Evolutionary conservation across 345 rosid species (phyloP), one percentile per base, ranked within the genome.

Genomic region (Brassica incana): DNA sequence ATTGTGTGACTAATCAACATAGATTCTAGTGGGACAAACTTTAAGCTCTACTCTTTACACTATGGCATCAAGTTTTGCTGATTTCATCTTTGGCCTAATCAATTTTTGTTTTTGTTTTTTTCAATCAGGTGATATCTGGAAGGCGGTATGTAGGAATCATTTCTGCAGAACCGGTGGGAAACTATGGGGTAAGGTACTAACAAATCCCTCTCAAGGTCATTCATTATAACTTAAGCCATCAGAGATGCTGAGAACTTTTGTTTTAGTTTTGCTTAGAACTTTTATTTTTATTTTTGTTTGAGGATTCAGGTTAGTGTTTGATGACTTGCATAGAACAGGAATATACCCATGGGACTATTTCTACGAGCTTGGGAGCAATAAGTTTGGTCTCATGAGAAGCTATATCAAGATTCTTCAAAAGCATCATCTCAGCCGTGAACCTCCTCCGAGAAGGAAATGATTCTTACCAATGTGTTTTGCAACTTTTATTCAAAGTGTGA

Each of bases 291-390:
- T 72, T 5, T 66, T 14, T 48, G 58, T 40, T 48, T 64, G 56
- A 35, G 70, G 79, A 36, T 78, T 82, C 89, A 91, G 99, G 87
- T 81, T 95, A 71, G 81, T 86, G 74, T 95, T 95, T 65, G 97
- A 95, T 82, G 98, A 93, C 85, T 79, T 93, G 90, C 99, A 93
- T 74, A 95, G 86, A 85, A 95, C 97, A 8, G 98, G 99, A 84
- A 95, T 95, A 78, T 93, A 85, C 70, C 88, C 98, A 10, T 95
- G 97, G 99, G 97, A 91, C 33, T 93, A 88, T 77, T 89, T 91
- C 83, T 86, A 89, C 68, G 85, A 88, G 73, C 93, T 95, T 68
- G 99, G 99, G 63, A 87, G 73, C 82, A 91, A 91, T 77, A 93
- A 95, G 89, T 90, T 93, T 76, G 72, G 86, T 20, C 82, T 95